phyloP scores from a whole-genome alignment of 352 stramenopile species.

The Pythium myriotylum region DNA sequence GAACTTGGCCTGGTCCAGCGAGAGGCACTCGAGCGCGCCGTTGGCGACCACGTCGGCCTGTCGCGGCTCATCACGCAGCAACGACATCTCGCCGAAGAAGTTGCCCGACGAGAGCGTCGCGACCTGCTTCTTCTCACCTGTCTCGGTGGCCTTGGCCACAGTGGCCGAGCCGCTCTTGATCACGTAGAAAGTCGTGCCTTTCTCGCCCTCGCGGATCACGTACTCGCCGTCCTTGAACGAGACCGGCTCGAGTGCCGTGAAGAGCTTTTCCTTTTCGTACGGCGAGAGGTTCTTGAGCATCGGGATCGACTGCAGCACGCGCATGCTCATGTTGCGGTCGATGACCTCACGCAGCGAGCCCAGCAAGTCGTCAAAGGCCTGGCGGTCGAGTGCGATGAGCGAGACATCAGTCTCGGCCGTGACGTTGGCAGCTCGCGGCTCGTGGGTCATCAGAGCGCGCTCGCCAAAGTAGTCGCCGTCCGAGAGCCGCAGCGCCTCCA shows the following conservation, averaged over 20 bases:
- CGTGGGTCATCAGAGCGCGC: slow-evolving; percentile 91
- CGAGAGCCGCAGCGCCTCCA: slow-evolving; percentile 91
- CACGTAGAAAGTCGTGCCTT: slow-evolving; percentile 77
- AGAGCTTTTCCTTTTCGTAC: slow-evolving; percentile 67
- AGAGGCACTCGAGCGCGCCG: slow-evolving; percentile 84
- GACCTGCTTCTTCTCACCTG: slow-evolving; percentile 45
- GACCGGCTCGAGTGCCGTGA: slow-evolving; percentile 49
- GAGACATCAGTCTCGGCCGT: slow-evolving; percentile 58
- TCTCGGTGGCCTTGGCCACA: slow-evolving; percentile 49
- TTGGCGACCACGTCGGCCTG: slow-evolving; percentile 74
- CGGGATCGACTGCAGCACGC: slow-evolving; percentile 78
- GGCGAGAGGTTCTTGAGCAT: slow-evolving; percentile 69
- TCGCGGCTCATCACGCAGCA: slow-evolving; percentile 58
- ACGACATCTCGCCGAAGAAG: slow-evolving; percentile 77
- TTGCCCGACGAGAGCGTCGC: slow-evolving; percentile 58
- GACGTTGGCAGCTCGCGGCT: slow-evolving; percentile 89
- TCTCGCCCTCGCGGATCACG: slow-evolving; percentile 70
- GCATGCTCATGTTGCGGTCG: slow-evolving; percentile 82
- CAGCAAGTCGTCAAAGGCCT: slow-evolving; percentile 84
- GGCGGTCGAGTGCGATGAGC: slow-evolving; percentile 87
- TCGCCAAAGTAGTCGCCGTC: slow-evolving; percentile 96
- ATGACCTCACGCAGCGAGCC: slow-evolving; percentile 79
- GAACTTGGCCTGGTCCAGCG: slow-evolving; percentile 87
- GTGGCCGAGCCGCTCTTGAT: slow-evolving; percentile 73
- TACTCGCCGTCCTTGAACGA: slow-evolving; percentile 69